Percentiles rank a stretch among this genome's conserved stretches.
Evolutionary conservation across 225 moss, liverwort and hornwort species (phyloP).

Genomic region (Antitrichia curtipendula): DNA sequence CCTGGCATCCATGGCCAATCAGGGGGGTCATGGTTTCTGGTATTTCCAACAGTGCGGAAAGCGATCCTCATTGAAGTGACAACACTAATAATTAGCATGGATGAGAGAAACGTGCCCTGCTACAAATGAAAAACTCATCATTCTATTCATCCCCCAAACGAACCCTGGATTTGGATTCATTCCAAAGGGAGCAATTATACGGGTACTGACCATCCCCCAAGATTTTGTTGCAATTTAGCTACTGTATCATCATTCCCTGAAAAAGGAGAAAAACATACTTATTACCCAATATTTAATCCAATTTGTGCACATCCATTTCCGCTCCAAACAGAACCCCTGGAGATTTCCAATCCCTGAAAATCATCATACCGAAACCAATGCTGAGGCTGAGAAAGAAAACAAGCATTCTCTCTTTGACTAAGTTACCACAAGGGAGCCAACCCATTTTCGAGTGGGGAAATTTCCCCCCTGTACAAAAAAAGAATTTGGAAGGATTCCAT

Average conservation of each 20-base stretch:
- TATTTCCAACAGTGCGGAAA: neutral
- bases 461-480: too few relatives aligned
- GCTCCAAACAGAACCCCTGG: neutral
- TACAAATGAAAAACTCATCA: neutral
- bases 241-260: neutral
- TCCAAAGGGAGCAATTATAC: neutral
- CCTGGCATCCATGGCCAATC: neutral
- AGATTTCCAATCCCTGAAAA: too few relatives aligned
- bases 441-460: too few relatives aligned
- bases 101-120: neutral
- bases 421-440: too few relatives aligned
- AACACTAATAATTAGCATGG: neutral
- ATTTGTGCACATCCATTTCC: neutral
- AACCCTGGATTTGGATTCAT: neutral
- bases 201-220: rapidly evolving
- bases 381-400: too few relatives aligned
- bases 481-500: too few relatives aligned
- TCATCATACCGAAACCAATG: too few relatives aligned
- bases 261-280: too few relatives aligned
- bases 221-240: neutral
- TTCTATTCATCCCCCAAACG: neutral
- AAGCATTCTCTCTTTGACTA: too few relatives aligned
- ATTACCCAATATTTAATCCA: neutral
- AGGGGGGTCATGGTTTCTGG: neutral
- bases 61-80: neutral